Base-by-base conservation (phyloP, 2,329 filamentous ascomycete genomes). In the Phyllosticta ampelicida region DNA sequence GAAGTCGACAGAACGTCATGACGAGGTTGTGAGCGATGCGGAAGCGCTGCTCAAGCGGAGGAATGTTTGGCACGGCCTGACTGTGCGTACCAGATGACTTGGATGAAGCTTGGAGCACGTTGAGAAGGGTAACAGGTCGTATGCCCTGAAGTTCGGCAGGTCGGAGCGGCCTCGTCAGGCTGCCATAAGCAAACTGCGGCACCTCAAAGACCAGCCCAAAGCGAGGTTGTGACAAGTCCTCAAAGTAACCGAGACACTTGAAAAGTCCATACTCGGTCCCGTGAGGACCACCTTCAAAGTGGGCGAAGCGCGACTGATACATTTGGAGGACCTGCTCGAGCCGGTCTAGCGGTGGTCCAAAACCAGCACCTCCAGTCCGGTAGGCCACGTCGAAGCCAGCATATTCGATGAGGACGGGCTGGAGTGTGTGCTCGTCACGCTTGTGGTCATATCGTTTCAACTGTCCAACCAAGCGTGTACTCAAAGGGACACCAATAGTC, bases 181-280 rank as follows among this genome's bases (percentile, higher is more conserved):
- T 70, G 9, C 71, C 71, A 61, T 74, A 73, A 11, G 75, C 69
- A 9, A 70, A 71, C 1, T 80, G 77, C 1, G 87, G 87, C 28
- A 91, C 81, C 54, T 87, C 84, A 65, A 89, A 92, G 10, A 92
- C 80, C 10, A 92, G 76, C 5, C 87, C 88, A 56, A 90, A 81
- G 9, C 88, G 80, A 0, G 76, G 74, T 58, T 87, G 84, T 56
- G 82, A 80, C 56, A 86, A 78, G 64, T 91, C 87, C 67, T 91
- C 87, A 64, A 89, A 90, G 66, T 89, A 91, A 65, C 62, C 87
- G 77, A 67, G 70, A 64, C 80, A 84, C 77, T 79, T 87, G 1
- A 84, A 78, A 21, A 73, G 75, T 3, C 70, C 70, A 55, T 68
- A 65, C 36, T 69, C 68, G 4, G 68, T 63, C 51, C 71, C 68